Base-by-base conservation (phyloP, 306 rosid genomes). In the Prunus davidiana region DNA sequence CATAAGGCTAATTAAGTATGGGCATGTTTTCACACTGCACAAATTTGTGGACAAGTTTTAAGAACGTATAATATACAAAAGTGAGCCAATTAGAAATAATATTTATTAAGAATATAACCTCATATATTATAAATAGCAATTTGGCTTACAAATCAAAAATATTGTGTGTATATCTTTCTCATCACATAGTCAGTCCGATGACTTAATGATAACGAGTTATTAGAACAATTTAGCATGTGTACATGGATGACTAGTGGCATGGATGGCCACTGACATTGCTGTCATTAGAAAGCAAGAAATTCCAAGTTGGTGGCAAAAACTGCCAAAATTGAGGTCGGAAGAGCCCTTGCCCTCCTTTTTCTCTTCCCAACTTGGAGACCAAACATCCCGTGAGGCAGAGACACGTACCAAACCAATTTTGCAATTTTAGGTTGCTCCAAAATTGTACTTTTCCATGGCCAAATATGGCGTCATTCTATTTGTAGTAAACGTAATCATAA, bases 101-200 rank as follows among this genome's bases (percentile, higher is more conserved):
- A 32, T 5, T 1, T 5, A 32, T 32, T 32, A 5, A 32, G 7
- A 32, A 32, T 5, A 32, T 1, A 32, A 32, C 38, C 41, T 34
- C 8, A 34, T 1, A 32, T 24, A 24, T 24, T 24, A 24, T 32
- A 32, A 32, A 5, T 32, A 32, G 1, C 38, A 32, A 32, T 32
- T 32, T 0, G 0, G 1, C 0, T 0, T 30, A 3, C 5, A 0
- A 0, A 4, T 1, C 32, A 30, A 0, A 3, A 30, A 30, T 0
- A 30, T 0, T 30, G 34, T 5, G 6, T 34, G 1, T 32, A 0
- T 34, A 5, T 34, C 43, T 38, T 2, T 38, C 8, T 38, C 43
- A 0, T 38, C 43, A 3, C 51, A 3, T 46, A 12, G 1, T 5
- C 0, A 0, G 6, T 32, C 6, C 1, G 6, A 34, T 34, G 41